Base-by-base conservation (phyloP, 441 rosid species). In the Raphanus hybrid region DNA sequence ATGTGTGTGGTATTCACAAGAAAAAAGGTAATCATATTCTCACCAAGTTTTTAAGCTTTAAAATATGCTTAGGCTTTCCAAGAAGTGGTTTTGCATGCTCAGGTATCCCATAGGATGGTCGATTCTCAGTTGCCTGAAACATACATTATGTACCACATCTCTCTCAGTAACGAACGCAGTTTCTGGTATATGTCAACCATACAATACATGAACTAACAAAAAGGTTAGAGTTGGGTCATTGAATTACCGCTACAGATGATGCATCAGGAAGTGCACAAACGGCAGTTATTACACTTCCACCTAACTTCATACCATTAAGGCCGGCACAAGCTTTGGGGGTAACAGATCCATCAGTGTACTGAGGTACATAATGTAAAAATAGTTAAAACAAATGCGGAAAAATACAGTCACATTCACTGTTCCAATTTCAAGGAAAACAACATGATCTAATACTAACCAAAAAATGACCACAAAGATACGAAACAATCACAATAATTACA, bases 251-350 rank as follows among this genome's bases (percentile, higher is more conserved):
- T 58, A 77, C 16, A 1, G 75, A 71, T 67, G 84, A 80, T 75
- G 82, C 76, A 78, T 86, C 62, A 23, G 87, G 87, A 82, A 82
- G 58, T 82, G 89, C 92, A 82, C 85, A 96, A 80, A 92, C 93
- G 18, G 84, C 97, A 81, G 91, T 90, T 65, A 96, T 69, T 58
- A 86, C 83, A 85, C 88, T 87, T 76, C 97, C 98, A 75, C 97
- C 98, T 75, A 96, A 79, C 86, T 90, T 93, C 94, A 93, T 86
- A 65, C 99, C 98, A 84, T 91, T 93, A 61, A 96, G 86, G 69
- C 93, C 94, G 50, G 87, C 96, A 83, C 97, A 91, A 63, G 98
- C 98, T 88, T 83, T 96, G 78, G 52, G 81, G 69, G 98, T 83
- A 67, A 86, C 82, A 54, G 92, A 85, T 64, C 85, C 87, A 74